A percentile compares a stretch with the other conserved stretches of the same genome.
Conservation (phyloP, 345 rosid species). For the Eucalyptus pauciflora region DNA sequence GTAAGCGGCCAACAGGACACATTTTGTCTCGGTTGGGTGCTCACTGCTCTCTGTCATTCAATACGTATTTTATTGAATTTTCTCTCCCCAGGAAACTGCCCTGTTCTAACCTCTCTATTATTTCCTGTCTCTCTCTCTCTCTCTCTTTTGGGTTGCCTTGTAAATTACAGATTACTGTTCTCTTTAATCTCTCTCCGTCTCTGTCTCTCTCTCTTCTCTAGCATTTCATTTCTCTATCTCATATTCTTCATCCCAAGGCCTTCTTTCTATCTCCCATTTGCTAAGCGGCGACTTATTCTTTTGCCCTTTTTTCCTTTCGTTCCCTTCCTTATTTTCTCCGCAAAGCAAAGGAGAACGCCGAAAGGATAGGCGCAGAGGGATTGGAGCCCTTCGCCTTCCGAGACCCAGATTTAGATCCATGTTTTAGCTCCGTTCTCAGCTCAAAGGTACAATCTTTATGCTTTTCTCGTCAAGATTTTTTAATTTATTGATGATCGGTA, state of each 20-base stretch:
- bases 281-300: neutral
- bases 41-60: neutral
- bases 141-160: constrained; percentile 3
- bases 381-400: neutral
- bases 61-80: neutral
- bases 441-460: constrained; percentile 16
- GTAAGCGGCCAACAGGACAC: constrained; percentile 15
- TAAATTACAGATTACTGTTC: constrained; percentile 3
- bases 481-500: constrained; percentile 3
- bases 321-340: neutral
- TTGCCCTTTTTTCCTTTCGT: neutral
- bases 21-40: neutral
- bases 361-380: neutral
- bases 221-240: neutral
- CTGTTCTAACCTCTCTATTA: neutral
- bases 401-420: constrained; percentile 18
- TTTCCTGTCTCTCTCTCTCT: neutral
- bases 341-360: neutral
- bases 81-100: neutral
- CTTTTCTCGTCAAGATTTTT: neutral
- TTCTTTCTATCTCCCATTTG: neutral
- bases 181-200: neutral
- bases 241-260: constrained; percentile 1
- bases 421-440: neutral
- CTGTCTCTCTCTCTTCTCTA: neutral